Evolutionary conservation across 352 stramenopile species (phyloP).

Genomic region (Poterioochromonas sp.): DNA sequence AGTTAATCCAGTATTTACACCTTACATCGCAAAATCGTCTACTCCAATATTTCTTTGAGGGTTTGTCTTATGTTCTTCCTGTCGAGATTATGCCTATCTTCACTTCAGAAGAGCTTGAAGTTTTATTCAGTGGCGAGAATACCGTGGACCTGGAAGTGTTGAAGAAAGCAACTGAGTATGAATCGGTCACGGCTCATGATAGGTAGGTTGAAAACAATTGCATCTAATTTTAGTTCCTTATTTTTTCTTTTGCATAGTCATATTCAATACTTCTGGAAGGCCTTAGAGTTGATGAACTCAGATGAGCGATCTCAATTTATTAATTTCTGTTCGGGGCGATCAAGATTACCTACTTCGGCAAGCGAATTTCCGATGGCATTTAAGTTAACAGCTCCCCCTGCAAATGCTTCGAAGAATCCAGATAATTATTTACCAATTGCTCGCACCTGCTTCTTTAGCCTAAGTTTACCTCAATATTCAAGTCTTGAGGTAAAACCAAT

Average conservation of each 20-base stretch:
- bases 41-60: constrained; percentile 61
- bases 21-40: constrained; percentile 33
- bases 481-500: constrained; percentile 40
- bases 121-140: constrained; percentile 85
- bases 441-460: constrained; percentile 97
- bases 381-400: constrained; percentile 51
- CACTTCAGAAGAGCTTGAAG: constrained; percentile 84
- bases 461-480: constrained; percentile 87
- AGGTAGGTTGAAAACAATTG: constrained; percentile 36
- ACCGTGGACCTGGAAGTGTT: constrained; percentile 93
- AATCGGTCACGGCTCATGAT: constrained; percentile 61
- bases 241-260: neutral
- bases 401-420: constrained; percentile 42
- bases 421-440: constrained; percentile 84
- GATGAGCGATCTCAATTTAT: constrained; percentile 86
- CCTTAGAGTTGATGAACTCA: constrained; percentile 82
- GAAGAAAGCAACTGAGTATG: constrained; percentile 89
- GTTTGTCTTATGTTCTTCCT: constrained; percentile 85
- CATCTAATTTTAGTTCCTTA: constrained; percentile 34
- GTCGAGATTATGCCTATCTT: constrained; percentile 90
- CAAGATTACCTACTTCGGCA: constrained; percentile 85
- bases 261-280: constrained; percentile 76
- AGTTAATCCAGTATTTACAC: neutral
- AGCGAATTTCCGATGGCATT: constrained; percentile 87
- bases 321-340: constrained; percentile 94